A percentile compares a stretch with the other conserved stretches of the same genome.
These are phyloP conservation scores for Stereum hirsutum DNA, from an alignment of 1,284 basidiomycete species.

Conservation along the genomic window DNA sequence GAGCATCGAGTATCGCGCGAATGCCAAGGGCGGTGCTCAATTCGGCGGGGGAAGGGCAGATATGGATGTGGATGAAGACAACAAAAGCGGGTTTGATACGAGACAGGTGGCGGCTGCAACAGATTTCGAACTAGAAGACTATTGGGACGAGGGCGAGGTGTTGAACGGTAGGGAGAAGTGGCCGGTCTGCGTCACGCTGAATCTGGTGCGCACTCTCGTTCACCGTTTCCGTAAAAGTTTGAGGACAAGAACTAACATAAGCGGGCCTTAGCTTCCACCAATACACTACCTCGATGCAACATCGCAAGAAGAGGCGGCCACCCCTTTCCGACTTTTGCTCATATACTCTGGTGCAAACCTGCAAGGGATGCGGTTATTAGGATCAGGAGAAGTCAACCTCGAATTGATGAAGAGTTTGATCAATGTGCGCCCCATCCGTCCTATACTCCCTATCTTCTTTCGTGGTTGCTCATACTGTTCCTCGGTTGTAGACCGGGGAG, in stretches of 20 bases:
- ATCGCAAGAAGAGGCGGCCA: slow-evolving; percentile 51
- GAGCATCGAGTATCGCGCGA: slow-evolving; percentile 45
- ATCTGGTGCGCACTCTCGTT: slow-evolving; percentile 64
- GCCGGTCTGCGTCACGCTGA: slow-evolving; percentile 71
- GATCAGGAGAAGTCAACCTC: slow-evolving; percentile 42
- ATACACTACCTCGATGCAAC: slow-evolving; percentile 65
- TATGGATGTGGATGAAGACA: slow-evolving; percentile 43
- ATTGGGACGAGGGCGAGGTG: slow-evolving; percentile 73
- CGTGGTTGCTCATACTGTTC: background rate
- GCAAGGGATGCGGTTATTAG: slow-evolving; percentile 54
- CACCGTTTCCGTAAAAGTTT: slow-evolving; percentile 1
- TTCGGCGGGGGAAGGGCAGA: slow-evolving; percentile 24
- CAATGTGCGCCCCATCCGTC: slow-evolving; percentile 28
- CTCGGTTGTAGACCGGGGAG: slow-evolving; percentile 22
- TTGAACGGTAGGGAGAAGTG: slow-evolving; percentile 50
- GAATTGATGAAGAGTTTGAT: slow-evolving; percentile 38
- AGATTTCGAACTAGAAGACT: slow-evolving; percentile 78
- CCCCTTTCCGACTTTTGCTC: slow-evolving; percentile 43
- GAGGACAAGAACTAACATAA: too few relatives aligned
- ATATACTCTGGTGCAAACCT: slow-evolving; percentile 45
- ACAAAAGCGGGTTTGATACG: slow-evolving; percentile 48
- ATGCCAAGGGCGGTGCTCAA: slow-evolving; percentile 15
- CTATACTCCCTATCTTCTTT: background rate
- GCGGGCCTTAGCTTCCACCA: slow-evolving; percentile 37
- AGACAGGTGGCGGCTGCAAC: slow-evolving; percentile 37